Conservation (phyloP, 495 filamentous ascomycete genomes). For the Aspergillus coremiiformis region DNA sequence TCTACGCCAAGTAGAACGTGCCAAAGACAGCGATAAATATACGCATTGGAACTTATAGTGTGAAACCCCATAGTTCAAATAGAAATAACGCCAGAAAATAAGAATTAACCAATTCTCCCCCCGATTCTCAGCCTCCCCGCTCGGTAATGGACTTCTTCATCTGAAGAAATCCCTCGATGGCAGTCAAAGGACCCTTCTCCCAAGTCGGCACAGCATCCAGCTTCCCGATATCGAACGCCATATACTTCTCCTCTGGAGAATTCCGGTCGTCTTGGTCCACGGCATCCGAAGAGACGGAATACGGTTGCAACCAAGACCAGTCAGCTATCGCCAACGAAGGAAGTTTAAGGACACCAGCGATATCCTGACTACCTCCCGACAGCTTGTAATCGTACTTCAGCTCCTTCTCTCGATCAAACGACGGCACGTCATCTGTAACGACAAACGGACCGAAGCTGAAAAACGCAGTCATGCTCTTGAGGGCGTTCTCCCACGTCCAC, state of each 20-base stretch:
- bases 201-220: conserved; percentile 20
- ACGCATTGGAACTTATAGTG: no score
- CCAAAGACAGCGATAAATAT: no score
- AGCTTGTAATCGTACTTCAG: neutral
- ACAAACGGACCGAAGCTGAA: conserved; percentile 38
- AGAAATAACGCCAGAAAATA: no score
- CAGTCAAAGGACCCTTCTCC: conserved; percentile 32
- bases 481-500: conserved; percentile 42
- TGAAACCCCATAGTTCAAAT: no score
- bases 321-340: conserved; percentile 16
- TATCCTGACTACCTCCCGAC: neutral
- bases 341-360: conserved; percentile 1
- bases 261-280: no score
- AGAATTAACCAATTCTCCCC: no score
- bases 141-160: conserved; percentile 24
- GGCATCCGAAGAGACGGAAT: conserved; percentile 2
- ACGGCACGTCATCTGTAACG: conserved; percentile 22
- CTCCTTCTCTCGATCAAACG: conserved; percentile 5
- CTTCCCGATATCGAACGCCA: conserved; percentile 19
- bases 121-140: no score
- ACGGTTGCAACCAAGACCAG: conserved; percentile 46
- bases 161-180: conserved; percentile 42
- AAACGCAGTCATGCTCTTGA: conserved; percentile 48
- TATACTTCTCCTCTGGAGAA: conserved; percentile 7
- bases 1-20: no score